phyloP scores from a whole-genome alignment of 805 yeast species.

The Ogataea angusta region DNA sequence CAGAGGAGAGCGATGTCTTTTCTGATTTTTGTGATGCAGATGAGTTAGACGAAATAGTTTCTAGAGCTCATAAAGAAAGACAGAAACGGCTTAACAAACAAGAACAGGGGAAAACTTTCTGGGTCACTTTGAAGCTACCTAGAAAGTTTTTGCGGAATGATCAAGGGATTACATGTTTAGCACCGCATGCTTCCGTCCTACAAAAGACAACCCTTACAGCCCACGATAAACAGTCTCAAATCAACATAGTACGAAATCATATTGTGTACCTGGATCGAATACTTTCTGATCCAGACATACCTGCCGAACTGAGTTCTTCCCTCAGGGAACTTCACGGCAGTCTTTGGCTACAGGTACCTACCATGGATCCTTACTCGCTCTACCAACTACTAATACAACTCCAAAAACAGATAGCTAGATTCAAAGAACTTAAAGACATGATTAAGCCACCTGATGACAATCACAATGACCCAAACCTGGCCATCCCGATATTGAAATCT shows the following conservation, averaged over 20 bases:
- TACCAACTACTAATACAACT: constrained; percentile 11
- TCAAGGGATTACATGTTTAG: too few species aligned
- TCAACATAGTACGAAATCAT: constrained; percentile 7
- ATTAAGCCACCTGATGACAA: not conserved
- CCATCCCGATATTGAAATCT: not conserved
- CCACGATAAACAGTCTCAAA: not conserved
- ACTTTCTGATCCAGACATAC: constrained; percentile 13
- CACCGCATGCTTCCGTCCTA: too few species aligned
- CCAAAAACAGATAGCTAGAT: constrained; percentile 10
- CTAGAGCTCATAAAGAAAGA: constrained; percentile 13
- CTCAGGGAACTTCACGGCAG: constrained; percentile 9
- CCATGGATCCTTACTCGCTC: constrained; percentile 12
- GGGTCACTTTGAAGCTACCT: constrained; percentile 14
- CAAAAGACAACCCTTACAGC: too few species aligned
- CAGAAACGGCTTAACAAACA: constrained; percentile 1
- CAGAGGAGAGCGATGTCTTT: constrained; percentile 6
- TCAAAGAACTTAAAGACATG: constrained; percentile 5
- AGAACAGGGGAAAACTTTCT: not conserved
- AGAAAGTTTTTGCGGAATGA: not conserved
- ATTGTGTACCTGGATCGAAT: constrained; percentile 6
- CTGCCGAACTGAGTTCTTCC: constrained; percentile 7
- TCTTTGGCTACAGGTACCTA: constrained; percentile 11
- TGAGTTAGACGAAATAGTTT: constrained; percentile 18
- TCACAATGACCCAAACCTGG: not conserved
- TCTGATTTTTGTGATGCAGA: constrained; percentile 12